These are phyloP conservation scores for Annulohypoxylon moriforme DNA, from an alignment of 495 filamentous ascomycete genomes.

Conservation along the genomic window DNA sequence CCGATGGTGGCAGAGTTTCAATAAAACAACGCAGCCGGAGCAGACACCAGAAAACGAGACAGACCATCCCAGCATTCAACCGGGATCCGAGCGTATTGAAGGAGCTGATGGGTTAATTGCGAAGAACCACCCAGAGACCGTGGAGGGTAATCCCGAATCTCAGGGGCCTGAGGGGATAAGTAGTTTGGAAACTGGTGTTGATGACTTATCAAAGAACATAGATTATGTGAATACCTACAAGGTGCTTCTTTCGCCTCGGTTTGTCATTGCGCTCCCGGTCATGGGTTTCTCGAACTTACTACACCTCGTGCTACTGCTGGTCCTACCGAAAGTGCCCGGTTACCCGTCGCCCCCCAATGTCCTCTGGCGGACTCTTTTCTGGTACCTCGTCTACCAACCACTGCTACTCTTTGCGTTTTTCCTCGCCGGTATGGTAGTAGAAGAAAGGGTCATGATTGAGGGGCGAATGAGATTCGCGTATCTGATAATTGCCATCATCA, in stretches of 20 bases:
- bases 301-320: conserved; percentile 34
- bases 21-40: conserved; percentile 15
- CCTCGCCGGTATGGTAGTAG: conserved; percentile 42
- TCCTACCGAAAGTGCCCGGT: conserved; percentile 35
- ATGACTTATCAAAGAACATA: conserved; percentile 4
- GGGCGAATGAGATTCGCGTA: conserved; percentile 30
- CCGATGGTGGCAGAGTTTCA: conserved; percentile 13
- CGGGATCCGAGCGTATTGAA: conserved; percentile 9
- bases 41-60: conserved; percentile 14
- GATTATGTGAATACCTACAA: conserved; percentile 25
- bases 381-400: conserved; percentile 40
- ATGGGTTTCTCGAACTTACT: conserved; percentile 38
- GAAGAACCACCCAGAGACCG: background rate
- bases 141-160: background rate
- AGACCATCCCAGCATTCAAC: conserved; percentile 5
- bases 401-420: conserved; percentile 39
- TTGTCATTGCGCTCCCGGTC: conserved; percentile 38
- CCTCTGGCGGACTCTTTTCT: conserved; percentile 40
- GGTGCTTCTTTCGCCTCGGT: conserved; percentile 38
- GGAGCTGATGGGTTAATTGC: background rate
- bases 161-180: conserved; percentile 4
- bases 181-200: conserved; percentile 8
- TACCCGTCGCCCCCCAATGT: conserved; percentile 32
- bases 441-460: conserved; percentile 31
- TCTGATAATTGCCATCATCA: conserved; percentile 24